phyloP scores from a whole-genome alignment of 164 flowering plant genomes.

The Saururus chinensis region DNA sequence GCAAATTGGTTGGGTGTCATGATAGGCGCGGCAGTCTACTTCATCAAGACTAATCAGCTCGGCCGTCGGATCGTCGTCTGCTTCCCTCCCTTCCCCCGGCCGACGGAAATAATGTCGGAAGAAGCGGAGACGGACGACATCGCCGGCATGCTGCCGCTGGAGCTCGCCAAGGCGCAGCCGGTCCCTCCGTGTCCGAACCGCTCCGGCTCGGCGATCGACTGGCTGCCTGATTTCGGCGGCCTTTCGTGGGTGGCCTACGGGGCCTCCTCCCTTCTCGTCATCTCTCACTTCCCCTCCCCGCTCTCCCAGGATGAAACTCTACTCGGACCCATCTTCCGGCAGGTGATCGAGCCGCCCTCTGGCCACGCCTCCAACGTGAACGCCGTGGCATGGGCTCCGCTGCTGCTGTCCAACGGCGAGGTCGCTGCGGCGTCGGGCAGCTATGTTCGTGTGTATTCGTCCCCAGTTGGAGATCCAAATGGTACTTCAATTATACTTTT shows the following conservation, averaged over 20 bases:
- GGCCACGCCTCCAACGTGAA: constrained; percentile 19
- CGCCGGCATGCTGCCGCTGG: constrained; percentile 36
- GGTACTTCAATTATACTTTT: constrained; percentile 20
- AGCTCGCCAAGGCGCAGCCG: constrained; percentile 41
- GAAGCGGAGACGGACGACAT: not conserved
- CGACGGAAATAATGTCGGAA: not conserved
- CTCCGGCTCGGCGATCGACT: constrained; percentile 42
- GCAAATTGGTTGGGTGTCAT: too few relatives aligned
- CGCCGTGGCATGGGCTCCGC: constrained; percentile 58
- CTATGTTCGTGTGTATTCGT: constrained; percentile 35
- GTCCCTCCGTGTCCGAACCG: constrained; percentile 60
- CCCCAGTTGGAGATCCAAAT: constrained; percentile 15
- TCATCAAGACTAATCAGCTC: too few relatives aligned
- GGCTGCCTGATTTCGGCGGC: constrained; percentile 56
- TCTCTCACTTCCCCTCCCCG: constrained; percentile 84
- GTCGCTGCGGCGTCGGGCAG: constrained; percentile 64
- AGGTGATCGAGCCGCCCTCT: constrained; percentile 49
- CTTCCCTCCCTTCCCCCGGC: too few relatives aligned
- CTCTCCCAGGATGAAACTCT: constrained; percentile 27
- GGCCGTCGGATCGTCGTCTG: too few relatives aligned
- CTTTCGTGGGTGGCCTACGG: constrained; percentile 91
- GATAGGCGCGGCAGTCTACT: too few relatives aligned
- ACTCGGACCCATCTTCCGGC: constrained; percentile 68
- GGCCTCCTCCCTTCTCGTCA: constrained; percentile 74
- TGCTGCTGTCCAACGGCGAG: constrained; percentile 45